Evolutionary conservation across 1,139 yeast species (phyloP).

Genomic region (Geotrichum europaeum): DNA sequence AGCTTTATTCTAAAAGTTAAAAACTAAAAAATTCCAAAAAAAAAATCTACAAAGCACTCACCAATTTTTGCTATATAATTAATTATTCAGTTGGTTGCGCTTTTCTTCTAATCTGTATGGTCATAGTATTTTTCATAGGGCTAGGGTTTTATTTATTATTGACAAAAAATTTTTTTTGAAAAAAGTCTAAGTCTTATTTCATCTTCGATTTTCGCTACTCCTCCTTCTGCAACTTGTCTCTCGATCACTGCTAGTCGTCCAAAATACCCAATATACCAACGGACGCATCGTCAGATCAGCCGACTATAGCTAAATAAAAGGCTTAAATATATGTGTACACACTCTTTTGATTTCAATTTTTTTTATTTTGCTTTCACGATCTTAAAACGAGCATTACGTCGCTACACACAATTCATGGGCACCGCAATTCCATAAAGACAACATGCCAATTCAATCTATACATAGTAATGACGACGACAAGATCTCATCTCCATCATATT

Average conservation of each 20-base stretch:
- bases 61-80: too few species aligned
- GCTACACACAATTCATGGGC: background rate
- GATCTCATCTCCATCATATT: background rate
- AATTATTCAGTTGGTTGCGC: too few species aligned
- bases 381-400: background rate
- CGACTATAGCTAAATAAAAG: background rate
- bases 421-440: background rate
- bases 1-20: too few species aligned
- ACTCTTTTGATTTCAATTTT: background rate
- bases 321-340: too few species aligned
- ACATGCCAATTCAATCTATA: background rate
- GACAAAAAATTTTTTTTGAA: background rate
- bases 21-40: too few species aligned
- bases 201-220: background rate
- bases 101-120: too few species aligned
- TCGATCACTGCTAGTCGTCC: background rate
- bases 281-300: background rate
- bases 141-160: background rate
- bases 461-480: background rate
- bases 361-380: background rate
- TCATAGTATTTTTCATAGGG: background rate
- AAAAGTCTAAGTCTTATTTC: background rate
- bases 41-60: too few species aligned
- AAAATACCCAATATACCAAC: background rate
- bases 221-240: background rate